Base-by-base conservation (phyloP, 2,329 filamentous ascomycete genomes). In the Clonostachys solani region DNA sequence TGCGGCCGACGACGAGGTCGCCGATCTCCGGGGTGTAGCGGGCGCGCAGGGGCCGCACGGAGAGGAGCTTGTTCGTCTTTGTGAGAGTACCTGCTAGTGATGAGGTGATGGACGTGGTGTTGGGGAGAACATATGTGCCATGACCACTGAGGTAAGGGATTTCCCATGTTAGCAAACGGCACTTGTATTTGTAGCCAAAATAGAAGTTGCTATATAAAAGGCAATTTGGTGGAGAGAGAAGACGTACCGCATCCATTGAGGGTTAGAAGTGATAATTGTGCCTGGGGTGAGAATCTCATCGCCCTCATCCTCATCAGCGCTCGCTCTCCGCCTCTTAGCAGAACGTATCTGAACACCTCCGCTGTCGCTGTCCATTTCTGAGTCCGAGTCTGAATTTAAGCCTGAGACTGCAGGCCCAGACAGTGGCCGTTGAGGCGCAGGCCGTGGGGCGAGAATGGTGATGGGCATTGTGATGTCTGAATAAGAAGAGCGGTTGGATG, bases 31-130 rank as follows among this genome's bases (percentile, higher is more conserved):
- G 94, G 3, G 84, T 90, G 73, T 99, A 99, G 51, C 94, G 87
- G 16, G 94, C 92, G 51, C 92, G 89, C 4, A 99, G 78, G 7
- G 94, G 91, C 3, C 87, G 84, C 48, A 99, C 88, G 3, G 90
- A 95, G 54, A 99, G 84, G 43, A 99, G 84, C 67, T 96, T 97
- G 79, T 99, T 99, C 50, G 92, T 97, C 64, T 92, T 92, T 61
- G 87, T 85, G 35, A 97, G 78, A 7, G 87, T 92, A 59, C 94
- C 94, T 7, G 92, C 92, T 33, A 99, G 87, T 6, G 94, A 95
- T 43, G 90, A 92, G 48, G 87, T 82, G 62, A 99, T 99, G 49
- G 83, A 78, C 5, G 79, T 81, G 45, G 78, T 76, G 42, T 72
- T 65, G 5, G 78, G 67, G 16, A 80, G 78, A 42, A 88, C 75